Base-by-base conservation (phyloP, 495 filamentous ascomycete species). In the Talaromyces nanjingensis region DNA sequence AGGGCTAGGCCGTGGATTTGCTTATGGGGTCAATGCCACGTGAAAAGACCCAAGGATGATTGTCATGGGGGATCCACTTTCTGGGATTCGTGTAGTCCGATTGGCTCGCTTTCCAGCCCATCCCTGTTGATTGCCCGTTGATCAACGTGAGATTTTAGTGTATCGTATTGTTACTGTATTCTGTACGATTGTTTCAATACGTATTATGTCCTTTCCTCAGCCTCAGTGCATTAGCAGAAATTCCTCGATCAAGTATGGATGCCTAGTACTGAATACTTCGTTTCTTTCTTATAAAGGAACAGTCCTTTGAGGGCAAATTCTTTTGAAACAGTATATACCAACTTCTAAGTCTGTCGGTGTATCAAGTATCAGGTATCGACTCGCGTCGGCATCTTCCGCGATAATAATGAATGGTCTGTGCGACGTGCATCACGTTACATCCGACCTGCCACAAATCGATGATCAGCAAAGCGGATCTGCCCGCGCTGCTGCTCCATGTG, bases 381-480 rank as follows among this genome's bases (percentile, higher is more conserved):
- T 42, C 12, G 37, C 14, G 37, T 42, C 37, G 37, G 37, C 14
- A 42, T 42, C 37, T 42, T 42, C 33, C 33, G 33, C 33, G 6
- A 12, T 9, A 37, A 37, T 37, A 31, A 31, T 7, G 33, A 42
- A 56, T 29, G 53, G 24, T 56, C 22, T 56, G 22, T 27, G 27
- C 27, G 12, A 54, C 18, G 49, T 54, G 18, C 18, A 54, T 54
- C 18, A 54, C 49, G 53, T 56, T 56, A 56, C 53, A 56, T 56
- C 53, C 53, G 53, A 56, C 53, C 16, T 49, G 53, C 53, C 53
- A 56, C 53, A 56, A 54, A 54, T 54, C 49, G 18, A 56, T 56
- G 53, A 56, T 56, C 53, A 56, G 53, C 53, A 29, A 54, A 56
- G 53, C 53, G 53, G 53, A 29, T 56, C 53, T 25, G 53, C 22